phyloP scores from a whole-genome alignment of 331 rosid genomes.

The Ulmus americana region DNA sequence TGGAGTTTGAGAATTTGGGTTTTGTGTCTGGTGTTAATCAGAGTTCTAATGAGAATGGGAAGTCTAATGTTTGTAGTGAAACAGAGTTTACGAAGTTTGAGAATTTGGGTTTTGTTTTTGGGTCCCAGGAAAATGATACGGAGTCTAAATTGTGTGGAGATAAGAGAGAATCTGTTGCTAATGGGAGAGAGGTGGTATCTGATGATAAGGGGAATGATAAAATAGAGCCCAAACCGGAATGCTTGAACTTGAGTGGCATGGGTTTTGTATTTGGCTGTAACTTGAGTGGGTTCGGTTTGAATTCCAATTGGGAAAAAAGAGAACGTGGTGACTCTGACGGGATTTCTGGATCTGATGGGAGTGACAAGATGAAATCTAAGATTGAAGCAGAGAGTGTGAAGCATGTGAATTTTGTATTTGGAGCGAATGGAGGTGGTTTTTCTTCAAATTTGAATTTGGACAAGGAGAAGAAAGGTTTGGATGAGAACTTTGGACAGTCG shows the following conservation, averaged over 20 bases:
- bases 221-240: conserved; percentile 15
- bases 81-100: conserved; percentile 21
- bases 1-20: conserved; percentile 26
- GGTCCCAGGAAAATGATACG: conserved; percentile 8
- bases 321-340: conserved; percentile 20
- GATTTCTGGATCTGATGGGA: conserved; percentile 15
- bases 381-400: conserved; percentile 19
- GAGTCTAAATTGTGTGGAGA: conserved; percentile 18
- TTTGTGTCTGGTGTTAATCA: conserved; percentile 36
- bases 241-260: conserved; percentile 2
- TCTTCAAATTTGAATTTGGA: conserved; percentile 21
- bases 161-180: conserved; percentile 10
- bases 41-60: conserved; percentile 11
- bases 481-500: conserved; percentile 12
- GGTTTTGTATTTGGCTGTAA: conserved; percentile 33
- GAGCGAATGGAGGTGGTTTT: conserved; percentile 16
- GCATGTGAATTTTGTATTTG: conserved; percentile 23
- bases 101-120: conserved; percentile 37
- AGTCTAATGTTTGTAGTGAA: conserved; percentile 17
- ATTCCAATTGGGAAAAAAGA: conserved; percentile 21
- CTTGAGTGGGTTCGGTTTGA: conserved; percentile 14
- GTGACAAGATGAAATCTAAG: conserved; percentile 21
- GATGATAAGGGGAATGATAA: conserved; percentile 20
- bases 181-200: conserved; percentile 11
- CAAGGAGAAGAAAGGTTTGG: conserved; percentile 17